Base-by-base conservation (phyloP, 148 eudicot species). In the Rhododendron henanense region DNA sequence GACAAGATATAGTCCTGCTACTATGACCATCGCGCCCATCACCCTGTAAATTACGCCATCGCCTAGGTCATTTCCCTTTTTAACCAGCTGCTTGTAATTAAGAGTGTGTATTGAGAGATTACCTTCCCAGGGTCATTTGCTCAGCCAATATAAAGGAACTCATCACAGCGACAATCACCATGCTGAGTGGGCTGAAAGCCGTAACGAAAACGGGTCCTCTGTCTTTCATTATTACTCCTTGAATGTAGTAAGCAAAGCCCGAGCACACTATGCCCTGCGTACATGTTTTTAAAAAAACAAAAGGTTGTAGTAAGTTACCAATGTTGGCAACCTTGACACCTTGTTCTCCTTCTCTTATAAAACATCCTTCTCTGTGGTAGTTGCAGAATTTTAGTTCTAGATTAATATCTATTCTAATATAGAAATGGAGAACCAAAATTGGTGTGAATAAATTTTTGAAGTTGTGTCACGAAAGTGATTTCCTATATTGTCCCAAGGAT, bases 131-230 rank as follows among this genome's bases (percentile, higher is more conserved):
- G 80, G 84, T 92, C 95, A 95, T 88, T 89, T 93, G 91, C 83
- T 97, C 98, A 0, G 94, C 91, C 87, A 97, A 85, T 78, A 97
- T 85, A 81, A 97, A 86, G 33, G 95, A 86, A 89, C 99, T 93
- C 86, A 95, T 61, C 80, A 92, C 55, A 33, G 99, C 98, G 33
- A 94, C 98, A 16, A 95, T 93, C 61, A 97, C 90, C 99, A 95
- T 97, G 89, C 96, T 87, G 21, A 97, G 86, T 21, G 99, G 99
- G 82, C 88, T 97, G 83, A 97, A 97, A 37, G 98, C 98, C 2
- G 99, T 97, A 18, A 95, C 99, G 61, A 93, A 97, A 37, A 97
- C 99, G 0, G 98, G 99, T 37, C 99, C 99, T 89, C 95, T 89
- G 53, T 91, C 93, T 91, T 90, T 92, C 97, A 95, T 96, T 47